Conservation (phyloP, 164 flowering plant species). For the Chimonanthus salicifolius region DNA sequence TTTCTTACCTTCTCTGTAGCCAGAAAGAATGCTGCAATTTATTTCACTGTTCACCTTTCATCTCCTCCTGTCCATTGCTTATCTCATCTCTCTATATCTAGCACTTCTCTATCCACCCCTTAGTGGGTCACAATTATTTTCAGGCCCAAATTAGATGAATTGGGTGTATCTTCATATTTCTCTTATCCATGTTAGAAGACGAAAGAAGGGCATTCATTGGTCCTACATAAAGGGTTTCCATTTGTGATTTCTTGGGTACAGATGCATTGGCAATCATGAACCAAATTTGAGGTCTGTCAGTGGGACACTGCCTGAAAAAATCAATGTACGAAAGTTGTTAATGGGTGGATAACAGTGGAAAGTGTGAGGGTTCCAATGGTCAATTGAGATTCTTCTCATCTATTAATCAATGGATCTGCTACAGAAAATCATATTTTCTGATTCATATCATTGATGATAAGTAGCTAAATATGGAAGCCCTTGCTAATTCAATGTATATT, state of each 20-base stretch:
- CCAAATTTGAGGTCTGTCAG: neutral
- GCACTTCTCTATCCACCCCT: too few relatives aligned
- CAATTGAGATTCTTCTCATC: neutral
- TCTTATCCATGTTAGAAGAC: neutral
- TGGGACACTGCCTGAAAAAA: neutral
- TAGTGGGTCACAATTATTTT: too few relatives aligned
- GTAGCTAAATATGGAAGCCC: neutral
- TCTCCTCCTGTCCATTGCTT: too few relatives aligned
- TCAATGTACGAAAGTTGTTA: neutral
- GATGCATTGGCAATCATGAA: neutral
- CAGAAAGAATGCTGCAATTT: too few relatives aligned
- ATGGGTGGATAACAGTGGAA: neutral
- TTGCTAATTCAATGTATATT: neutral
- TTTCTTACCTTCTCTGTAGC: too few relatives aligned
- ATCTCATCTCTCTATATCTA: too few relatives aligned
- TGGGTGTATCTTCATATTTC: neutral
- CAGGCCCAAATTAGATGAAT: too few relatives aligned
- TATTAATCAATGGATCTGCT: neutral
- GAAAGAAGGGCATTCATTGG: neutral
- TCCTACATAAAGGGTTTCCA: neutral
- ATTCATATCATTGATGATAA: neutral
- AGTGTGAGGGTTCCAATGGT: neutral
- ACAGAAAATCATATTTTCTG: neutral
- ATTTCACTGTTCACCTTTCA: too few relatives aligned
- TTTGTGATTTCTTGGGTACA: neutral